These are phyloP conservation scores for Brassica juncea DNA, from an alignment of 345 rosid genomes.

Conservation along the genomic window DNA sequence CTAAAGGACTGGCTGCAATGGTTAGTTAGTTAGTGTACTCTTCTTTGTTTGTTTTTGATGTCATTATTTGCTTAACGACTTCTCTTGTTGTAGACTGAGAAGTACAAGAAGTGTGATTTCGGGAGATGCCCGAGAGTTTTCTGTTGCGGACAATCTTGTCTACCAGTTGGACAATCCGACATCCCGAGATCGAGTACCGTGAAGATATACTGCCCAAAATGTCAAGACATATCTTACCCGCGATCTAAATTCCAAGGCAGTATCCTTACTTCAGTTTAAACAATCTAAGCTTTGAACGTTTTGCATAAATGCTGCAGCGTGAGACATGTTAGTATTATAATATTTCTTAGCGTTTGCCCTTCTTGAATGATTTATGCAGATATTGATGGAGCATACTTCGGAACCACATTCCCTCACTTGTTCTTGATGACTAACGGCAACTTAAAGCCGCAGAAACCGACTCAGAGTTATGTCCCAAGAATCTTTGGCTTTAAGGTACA, in stretches of 20 bases:
- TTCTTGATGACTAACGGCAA: slow-evolving; percentile 87
- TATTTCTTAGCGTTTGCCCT: slow-evolving; percentile 28
- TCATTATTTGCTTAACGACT: slow-evolving; percentile 16
- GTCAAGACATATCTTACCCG: slow-evolving; percentile 92
- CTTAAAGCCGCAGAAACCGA: slow-evolving; percentile 79
- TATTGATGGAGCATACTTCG: slow-evolving; percentile 97
- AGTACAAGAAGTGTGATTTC: slow-evolving; percentile 89
- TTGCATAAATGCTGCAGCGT: no score
- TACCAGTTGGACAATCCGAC: slow-evolving; percentile 93
- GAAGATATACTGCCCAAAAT: slow-evolving; percentile 87
- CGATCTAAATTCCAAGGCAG: slow-evolving; percentile 99
- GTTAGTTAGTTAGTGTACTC: slow-evolving; percentile 37
- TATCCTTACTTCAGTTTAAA: slow-evolving; percentile 41
- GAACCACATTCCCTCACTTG: slow-evolving; percentile 91
- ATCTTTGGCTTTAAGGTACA: slow-evolving; percentile 92
- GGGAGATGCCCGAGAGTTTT: slow-evolving; percentile 97
- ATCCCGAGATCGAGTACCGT: slow-evolving; percentile 89
- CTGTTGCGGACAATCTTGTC: slow-evolving; percentile 96
- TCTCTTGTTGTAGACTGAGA: slow-evolving; percentile 64
- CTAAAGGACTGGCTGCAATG: slow-evolving; percentile 97
- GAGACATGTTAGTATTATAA: slow-evolving; percentile 1
- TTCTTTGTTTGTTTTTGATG: not conserved
- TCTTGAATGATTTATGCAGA: slow-evolving; percentile 56
- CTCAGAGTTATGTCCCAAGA: slow-evolving; percentile 72
- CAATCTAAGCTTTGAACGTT: not conserved